Evolutionary conservation across 2,329 filamentous ascomycete species (phyloP), one percentile per base, ranked within the genome.

Genomic region (Trichoderma citrinoviride): DNA sequence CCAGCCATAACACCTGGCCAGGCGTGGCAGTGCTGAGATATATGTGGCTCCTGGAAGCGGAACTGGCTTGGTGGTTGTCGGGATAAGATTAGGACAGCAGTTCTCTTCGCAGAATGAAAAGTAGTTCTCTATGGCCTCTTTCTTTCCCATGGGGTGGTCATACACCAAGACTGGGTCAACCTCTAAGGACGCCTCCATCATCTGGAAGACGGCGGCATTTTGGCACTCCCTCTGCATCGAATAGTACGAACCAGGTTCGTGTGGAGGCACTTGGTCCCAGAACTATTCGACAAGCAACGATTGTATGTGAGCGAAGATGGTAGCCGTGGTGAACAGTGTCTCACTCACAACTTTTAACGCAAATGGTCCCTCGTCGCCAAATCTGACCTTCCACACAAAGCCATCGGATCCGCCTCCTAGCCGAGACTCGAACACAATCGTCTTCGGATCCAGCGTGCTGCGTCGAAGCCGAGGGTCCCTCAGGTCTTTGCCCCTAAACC

Each of bases 161-260:
- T 55, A 53, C 10, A 66, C 47, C 7, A 66, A 12, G 14, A 66
- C 52, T n/a, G 61, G 47, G 3, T 44, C 27, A 3, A 15, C 52
- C 23, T 40, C 40, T 6, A 50, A n/a, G 19, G 65, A 23, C 7
- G 65, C 54, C 47, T 55, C 46, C 46, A 66, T 60, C 65, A 66
- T 57, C 33, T 66, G 65, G 37, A 66, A 41, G 12, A 66, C 41
- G 8, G 61, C 65, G 14, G 54, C 61, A n/a, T 66, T 66, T 12
- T 64, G 54, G 47, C 65, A 60, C 46, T 66, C 65, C 19, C 65
- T 47, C 49, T 66, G 61, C 52, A 65, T 46, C n/a, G 65, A 41
- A 54, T 64, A 66, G 29, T 65, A 66, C 6, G 37, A 12, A 1
- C 49, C 44, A 10, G 33, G 17, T 10, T 65, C 54, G 8, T 25